Conservation (phyloP, 169 alveolate species). For the Cryptosporidium baileyi region DNA sequence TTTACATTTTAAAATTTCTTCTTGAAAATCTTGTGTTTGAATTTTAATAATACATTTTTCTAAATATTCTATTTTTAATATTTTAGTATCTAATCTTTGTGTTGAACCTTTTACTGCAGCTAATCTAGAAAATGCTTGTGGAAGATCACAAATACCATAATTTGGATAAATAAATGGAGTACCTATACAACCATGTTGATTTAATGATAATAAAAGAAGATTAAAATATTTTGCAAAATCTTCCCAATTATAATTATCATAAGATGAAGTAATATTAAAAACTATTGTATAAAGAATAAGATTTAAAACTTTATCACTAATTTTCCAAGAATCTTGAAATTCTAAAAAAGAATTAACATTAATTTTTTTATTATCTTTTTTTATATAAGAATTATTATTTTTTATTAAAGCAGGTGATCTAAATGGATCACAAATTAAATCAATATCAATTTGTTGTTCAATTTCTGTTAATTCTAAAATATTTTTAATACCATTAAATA, state of each 20-base stretch:
- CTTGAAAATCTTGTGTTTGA: neutral
- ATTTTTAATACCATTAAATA: slow-evolving; percentile 16
- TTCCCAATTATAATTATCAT: slow-evolving; percentile 4
- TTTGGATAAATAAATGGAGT: slow-evolving; percentile 56
- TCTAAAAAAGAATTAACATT: slow-evolving; percentile 4
- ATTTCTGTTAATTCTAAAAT: slow-evolving; percentile 11
- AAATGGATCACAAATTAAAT: slow-evolving; percentile 39
- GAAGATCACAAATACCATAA: slow-evolving; percentile 45
- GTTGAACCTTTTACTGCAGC: slow-evolving; percentile 65
- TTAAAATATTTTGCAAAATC: slow-evolving; percentile 15
- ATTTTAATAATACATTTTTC: neutral
- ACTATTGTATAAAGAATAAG: neutral
- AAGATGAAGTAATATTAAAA: neutral
- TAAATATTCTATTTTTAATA: neutral
- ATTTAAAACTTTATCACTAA: neutral
- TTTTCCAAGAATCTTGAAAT: slow-evolving; percentile 46
- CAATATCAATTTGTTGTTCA: slow-evolving; percentile 26
- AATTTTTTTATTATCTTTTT: neutral
- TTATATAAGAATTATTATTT: neutral
- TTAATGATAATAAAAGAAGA: slow-evolving; percentile 23
- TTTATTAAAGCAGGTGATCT: slow-evolving; percentile 47
- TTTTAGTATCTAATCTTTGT: slow-evolving; percentile 32
- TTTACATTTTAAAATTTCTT: neutral
- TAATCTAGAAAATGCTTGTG: slow-evolving; percentile 58
- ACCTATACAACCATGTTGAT: slow-evolving; percentile 64